Evolutionary conservation across 306 rosid genomes (phyloP).

Genomic region (Elaeagnus macrophylla): DNA sequence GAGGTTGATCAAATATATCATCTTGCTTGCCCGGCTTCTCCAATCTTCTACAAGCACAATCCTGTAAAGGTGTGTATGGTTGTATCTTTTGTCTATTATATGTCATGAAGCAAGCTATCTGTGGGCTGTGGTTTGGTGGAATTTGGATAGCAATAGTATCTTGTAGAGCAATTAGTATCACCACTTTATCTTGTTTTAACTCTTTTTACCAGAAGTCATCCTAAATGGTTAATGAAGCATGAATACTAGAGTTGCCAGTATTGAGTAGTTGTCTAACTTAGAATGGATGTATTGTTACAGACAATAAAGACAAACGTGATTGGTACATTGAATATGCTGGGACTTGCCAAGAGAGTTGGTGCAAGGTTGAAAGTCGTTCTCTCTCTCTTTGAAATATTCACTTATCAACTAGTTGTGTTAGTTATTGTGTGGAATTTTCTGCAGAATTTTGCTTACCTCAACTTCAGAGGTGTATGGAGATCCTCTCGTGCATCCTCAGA

Average conservation of each 20-base stretch:
- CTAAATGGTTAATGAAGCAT: background rate
- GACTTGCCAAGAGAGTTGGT: conserved; percentile 98
- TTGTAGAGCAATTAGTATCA: too few relatives aligned
- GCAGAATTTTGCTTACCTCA: conserved; percentile 95
- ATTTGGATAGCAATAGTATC: too few relatives aligned
- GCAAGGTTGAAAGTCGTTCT: conserved; percentile 52
- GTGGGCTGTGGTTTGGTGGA: too few relatives aligned
- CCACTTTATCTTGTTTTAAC: background rate
- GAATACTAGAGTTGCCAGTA: background rate
- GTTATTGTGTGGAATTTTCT: conserved; percentile 19
- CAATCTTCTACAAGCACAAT: conserved; percentile 91
- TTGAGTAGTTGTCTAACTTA: conserved; percentile 10
- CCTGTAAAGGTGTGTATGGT: conserved; percentile 68
- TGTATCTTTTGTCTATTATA: background rate
- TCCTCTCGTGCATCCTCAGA: conserved; percentile 94
- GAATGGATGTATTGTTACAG: conserved; percentile 31
- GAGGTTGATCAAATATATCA: conserved; percentile 97
- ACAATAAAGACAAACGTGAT: conserved; percentile 96
- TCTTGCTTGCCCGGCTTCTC: conserved; percentile 97
- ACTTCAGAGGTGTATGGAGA: conserved; percentile 98
- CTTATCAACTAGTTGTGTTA: conserved; percentile 12
- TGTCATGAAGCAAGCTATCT: background rate
- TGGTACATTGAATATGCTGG: conserved; percentile 96
- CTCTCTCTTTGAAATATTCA: background rate
- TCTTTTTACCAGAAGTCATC: background rate